These are phyloP conservation scores for Phyllosticta paracitricarpa DNA, from an alignment of 2,329 filamentous ascomycete species.

Conservation along the genomic window DNA sequence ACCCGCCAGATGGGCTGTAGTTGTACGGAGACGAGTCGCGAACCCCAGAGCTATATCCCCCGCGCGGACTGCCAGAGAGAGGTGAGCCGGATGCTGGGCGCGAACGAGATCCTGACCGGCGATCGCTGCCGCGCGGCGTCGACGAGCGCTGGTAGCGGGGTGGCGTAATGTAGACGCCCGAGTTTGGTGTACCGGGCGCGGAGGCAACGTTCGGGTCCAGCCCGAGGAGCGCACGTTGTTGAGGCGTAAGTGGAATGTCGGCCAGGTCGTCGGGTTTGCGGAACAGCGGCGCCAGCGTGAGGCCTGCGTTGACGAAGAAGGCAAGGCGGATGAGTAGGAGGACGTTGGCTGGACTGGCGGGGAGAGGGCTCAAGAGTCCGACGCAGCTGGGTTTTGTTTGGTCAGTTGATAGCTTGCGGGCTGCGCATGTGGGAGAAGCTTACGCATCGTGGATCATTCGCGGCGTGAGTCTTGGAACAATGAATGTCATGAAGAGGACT, in stretches of 20 bases:
- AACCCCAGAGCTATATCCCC: slow-evolving; percentile 20
- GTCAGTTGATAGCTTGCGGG: not conserved
- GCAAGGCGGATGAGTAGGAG: slow-evolving; percentile 45
- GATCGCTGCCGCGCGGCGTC: slow-evolving; percentile 45
- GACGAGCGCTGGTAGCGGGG: slow-evolving; percentile 75
- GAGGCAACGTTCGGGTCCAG: slow-evolving; percentile 54
- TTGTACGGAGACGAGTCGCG: slow-evolving; percentile 16
- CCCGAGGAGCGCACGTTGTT: slow-evolving; percentile 75
- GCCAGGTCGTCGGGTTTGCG: slow-evolving; percentile 64
- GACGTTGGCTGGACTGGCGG: slow-evolving; percentile 26
- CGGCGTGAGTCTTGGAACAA: slow-evolving; percentile 27
- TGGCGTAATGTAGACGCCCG: slow-evolving; percentile 65
- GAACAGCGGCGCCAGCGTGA: slow-evolving; percentile 63
- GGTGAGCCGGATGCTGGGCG: slow-evolving; percentile 36
- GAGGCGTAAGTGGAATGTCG: slow-evolving; percentile 86
- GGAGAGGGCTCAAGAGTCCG: slow-evolving; percentile 27
- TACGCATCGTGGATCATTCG: not conserved
- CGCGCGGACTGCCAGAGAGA: slow-evolving; percentile 16
- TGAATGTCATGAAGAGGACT: slow-evolving; percentile 42
- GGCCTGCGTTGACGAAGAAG: slow-evolving; percentile 51
- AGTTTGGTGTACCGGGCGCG: slow-evolving; percentile 52
- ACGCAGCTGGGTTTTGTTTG: not conserved
- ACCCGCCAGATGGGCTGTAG: slow-evolving; percentile 3
- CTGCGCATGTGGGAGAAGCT: not conserved
- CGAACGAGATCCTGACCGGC: slow-evolving; percentile 23